Evolutionary conservation across 331 rosid species (phyloP).

Genomic region (Erythrophleum ivorense): DNA sequence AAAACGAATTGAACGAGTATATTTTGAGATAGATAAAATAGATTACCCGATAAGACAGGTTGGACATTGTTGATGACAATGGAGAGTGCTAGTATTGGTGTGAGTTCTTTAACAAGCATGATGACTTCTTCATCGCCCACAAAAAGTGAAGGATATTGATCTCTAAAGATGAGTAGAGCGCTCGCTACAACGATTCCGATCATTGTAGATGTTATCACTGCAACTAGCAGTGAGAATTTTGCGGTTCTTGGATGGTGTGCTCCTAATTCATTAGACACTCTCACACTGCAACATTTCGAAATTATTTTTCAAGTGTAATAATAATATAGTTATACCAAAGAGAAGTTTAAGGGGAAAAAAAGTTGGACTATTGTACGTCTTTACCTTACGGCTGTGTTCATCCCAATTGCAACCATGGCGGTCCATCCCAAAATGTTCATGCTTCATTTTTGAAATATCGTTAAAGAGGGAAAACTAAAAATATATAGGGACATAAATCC

Average conservation of each 20-base stretch:
- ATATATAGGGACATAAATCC: too few relatives aligned
- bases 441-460: too few relatives aligned
- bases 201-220: neutral
- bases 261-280: constrained; percentile 5
- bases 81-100: constrained; percentile 69
- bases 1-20: too few relatives aligned
- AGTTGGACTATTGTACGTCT: too few relatives aligned
- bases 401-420: neutral
- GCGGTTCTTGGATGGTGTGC: constrained; percentile 1
- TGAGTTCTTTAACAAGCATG: constrained; percentile 56
- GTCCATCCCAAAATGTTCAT: neutral
- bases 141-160: constrained; percentile 44
- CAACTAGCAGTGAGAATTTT: neutral
- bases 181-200: neutral
- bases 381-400: neutral
- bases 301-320: too few relatives aligned
- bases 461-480: too few relatives aligned
- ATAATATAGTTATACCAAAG: too few relatives aligned
- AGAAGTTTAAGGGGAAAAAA: too few relatives aligned
- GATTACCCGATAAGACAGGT: constrained; percentile 32
- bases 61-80: constrained; percentile 76
- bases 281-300: constrained; percentile 3
- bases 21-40: too few relatives aligned
- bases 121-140: constrained; percentile 56
- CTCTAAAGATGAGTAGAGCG: neutral